Base-by-base conservation (phyloP, 139 green algal genomes). In the Chlamydomonas applanata region DNA sequence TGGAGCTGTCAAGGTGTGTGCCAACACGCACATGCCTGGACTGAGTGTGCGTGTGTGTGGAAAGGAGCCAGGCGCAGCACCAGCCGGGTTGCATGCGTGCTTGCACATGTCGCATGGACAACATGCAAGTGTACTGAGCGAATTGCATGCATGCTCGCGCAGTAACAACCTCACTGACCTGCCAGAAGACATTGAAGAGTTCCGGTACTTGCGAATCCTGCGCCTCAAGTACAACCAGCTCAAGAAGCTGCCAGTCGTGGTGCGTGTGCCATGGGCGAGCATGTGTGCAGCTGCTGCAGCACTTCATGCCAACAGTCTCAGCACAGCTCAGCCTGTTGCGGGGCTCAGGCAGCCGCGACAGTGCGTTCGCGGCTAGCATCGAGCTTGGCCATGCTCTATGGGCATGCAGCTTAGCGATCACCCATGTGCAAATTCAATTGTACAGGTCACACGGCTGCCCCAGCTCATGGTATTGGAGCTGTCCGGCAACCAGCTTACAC, bases 221-320 rank as follows among this genome's bases (percentile, higher is more conserved):
- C 83, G 87, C 0, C 49, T 96, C 36, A 96, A 95, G 82, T 96
- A 95, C 86, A 97, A 97, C 74, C 86, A 87, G 78, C 67, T 97
- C 4, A 84, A 75, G 34, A 36, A 72, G 2, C 44, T 94, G 36
- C 84, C 88, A 0, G 64, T 80, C 0, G 82, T 94, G 34, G 71
- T 85, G 27, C 30, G 67, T 49, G 27, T 44, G 14, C 4, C 40
- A 49, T 7, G 7, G 40, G 40, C 11, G 7, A 49, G 40, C 7
- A 49, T n/a, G n/a, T n/a, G n/a, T n/a, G n/a, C n/a, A n/a, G n/a
- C n/a, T n/a, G n/a, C n/a, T n/a, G n/a, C n/a, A n/a, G n/a, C n/a
- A n/a, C n/a, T n/a, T n/a, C n/a, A n/a, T n/a, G n/a, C n/a, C n/a
- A n/a, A n/a, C n/a, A n/a, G n/a, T n/a, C n/a, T n/a, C n/a, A n/a